Evolutionary conservation across 352 stramenopile species (phyloP).

Genomic region (Albugo laibachii): DNA sequence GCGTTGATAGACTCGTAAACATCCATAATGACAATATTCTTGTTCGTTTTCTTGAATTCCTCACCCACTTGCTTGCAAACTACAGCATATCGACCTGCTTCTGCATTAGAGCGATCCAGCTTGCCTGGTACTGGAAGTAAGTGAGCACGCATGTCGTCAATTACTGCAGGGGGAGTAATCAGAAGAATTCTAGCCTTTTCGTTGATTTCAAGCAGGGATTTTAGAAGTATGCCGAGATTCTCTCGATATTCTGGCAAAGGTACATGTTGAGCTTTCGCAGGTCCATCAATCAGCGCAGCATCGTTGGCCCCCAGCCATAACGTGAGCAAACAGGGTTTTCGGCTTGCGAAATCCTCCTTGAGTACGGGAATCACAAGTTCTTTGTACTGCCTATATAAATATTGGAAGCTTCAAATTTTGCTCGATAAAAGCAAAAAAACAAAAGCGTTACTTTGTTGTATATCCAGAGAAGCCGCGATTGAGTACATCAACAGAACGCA

Average conservation of each 20-base stretch:
- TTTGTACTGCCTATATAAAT: slow-evolving; percentile 14
- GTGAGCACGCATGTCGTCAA: slow-evolving; percentile 1
- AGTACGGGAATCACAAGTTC: slow-evolving; percentile 19
- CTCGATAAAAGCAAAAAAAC: too few relatives aligned
- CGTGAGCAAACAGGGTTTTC: slow-evolving; percentile 18
- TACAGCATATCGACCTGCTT: slow-evolving; percentile 19
- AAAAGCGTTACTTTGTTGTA: slow-evolving; percentile 18
- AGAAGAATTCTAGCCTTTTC: slow-evolving; percentile 1
- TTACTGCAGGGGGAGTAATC: slow-evolving; percentile 2
- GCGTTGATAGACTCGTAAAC: background rate
- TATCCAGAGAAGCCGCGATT: slow-evolving; percentile 29
- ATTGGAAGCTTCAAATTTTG: too few relatives aligned
- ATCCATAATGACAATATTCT: background rate
- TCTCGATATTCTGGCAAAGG: slow-evolving; percentile 17
- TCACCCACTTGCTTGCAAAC: slow-evolving; percentile 19
- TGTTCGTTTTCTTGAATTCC: slow-evolving; percentile 7
- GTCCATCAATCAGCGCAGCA: slow-evolving; percentile 16
- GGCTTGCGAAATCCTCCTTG: slow-evolving; percentile 13
- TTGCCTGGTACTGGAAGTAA: background rate
- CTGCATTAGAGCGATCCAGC: slow-evolving; percentile 23
- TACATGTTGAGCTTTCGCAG: slow-evolving; percentile 16
- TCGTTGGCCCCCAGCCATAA: slow-evolving; percentile 47
- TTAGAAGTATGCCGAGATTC: slow-evolving; percentile 13
- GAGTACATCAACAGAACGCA: slow-evolving; percentile 19
- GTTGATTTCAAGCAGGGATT: background rate